phyloP scores from a whole-genome alignment of 176 grass and related monocot genomes.

The Carex kokanica region DNA sequence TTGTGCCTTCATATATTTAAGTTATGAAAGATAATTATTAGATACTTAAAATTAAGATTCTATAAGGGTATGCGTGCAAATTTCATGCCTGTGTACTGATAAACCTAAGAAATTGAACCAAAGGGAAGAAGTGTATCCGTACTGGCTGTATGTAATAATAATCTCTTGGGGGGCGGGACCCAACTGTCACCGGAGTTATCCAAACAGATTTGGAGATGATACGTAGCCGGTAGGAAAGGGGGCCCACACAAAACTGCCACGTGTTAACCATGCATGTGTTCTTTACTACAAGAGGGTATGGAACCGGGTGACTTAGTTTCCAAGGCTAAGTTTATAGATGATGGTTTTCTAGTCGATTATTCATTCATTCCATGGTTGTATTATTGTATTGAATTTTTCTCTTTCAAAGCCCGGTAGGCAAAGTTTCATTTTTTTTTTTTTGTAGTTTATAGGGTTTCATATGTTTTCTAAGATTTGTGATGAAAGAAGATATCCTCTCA shows the following conservation, averaged over 20 bases:
- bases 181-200: constrained; percentile 5
- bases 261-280: constrained; percentile 15
- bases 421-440: background rate
- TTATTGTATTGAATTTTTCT: background rate
- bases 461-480: no score
- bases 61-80: background rate
- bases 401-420: background rate
- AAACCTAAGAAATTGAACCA: background rate
- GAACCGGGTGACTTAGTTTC: background rate
- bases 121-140: constrained; percentile 11
- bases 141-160: constrained; percentile 14
- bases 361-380: background rate
- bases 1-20: background rate
- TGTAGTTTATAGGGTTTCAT: background rate
- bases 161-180: background rate
- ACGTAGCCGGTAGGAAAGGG: constrained; percentile 7
- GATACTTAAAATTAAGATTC: background rate
- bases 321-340: background rate
- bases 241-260: constrained; percentile 2
- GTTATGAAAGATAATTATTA: background rate
- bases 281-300: background rate
- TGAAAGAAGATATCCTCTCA: no score
- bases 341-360: background rate
- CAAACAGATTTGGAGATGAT: constrained; percentile 22
- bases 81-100: background rate